These are phyloP conservation scores for Clausena lansium DNA, from an alignment of 345 rosid species.

Conservation along the genomic window DNA sequence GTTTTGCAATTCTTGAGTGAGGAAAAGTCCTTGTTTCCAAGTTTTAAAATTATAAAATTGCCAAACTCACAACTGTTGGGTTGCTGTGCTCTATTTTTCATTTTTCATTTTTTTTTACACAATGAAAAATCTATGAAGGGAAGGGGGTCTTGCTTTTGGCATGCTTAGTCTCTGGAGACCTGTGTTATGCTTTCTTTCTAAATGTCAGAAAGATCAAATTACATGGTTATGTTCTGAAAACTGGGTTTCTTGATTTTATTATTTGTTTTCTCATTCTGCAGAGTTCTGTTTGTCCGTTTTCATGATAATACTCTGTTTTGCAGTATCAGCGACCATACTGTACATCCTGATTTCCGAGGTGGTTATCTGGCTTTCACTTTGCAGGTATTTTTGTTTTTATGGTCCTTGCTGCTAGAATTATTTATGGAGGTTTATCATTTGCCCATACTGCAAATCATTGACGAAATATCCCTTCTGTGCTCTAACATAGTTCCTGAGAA, in stretches of 20 bases:
- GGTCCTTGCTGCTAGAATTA: background rate
- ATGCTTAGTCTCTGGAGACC: background rate
- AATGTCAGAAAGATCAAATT: background rate
- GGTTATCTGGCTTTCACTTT: constrained; percentile 82
- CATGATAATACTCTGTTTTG: constrained; percentile 24
- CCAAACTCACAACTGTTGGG: constrained; percentile 7
- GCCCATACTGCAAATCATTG: background rate
- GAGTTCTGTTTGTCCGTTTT: constrained; percentile 12
- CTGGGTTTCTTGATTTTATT: background rate
- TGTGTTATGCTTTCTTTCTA: background rate
- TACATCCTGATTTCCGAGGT: constrained; percentile 59
- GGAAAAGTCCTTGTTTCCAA: background rate
- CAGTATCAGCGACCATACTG: constrained; percentile 69
- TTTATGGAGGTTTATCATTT: constrained; percentile 8
- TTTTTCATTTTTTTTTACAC: background rate
- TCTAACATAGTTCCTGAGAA: background rate
- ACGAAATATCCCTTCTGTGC: background rate
- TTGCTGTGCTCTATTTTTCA: background rate
- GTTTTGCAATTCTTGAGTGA: constrained; percentile 9
- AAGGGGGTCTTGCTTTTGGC: background rate
- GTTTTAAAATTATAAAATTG: background rate
- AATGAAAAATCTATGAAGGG: background rate
- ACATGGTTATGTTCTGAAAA: background rate
- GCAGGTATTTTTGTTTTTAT: constrained; percentile 49
- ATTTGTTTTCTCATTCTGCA: constrained; percentile 11